Evolutionary conservation across 2,329 filamentous ascomycete genomes (phyloP), one percentile per base, ranked within the genome.

Genomic region (Aspergillus quadricinctus): DNA sequence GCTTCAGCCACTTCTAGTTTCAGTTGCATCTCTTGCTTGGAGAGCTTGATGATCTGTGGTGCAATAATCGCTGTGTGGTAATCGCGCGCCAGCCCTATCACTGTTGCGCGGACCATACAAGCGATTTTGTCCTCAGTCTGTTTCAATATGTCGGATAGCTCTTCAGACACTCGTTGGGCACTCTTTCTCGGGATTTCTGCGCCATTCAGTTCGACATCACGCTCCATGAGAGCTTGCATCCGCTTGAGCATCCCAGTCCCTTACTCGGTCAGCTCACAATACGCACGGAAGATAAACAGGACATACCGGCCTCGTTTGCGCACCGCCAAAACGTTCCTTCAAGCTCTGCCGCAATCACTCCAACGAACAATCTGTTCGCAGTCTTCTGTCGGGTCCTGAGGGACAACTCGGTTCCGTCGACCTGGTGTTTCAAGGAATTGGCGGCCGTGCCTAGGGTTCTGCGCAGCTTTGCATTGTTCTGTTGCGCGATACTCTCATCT

Each of bases 1-100:
- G 52, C 17, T 17, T n/a, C 3, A 1, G 11, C 11, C 5, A 52
- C 21, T n/a, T 48, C 28, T 1, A 25, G 23, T 41, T 50, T 54
- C 10, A 45, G 29, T n/a, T 48, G 8, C 3, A 52, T 25, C 31
- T 56, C 50, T 46, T 54, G 11, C 25, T 57, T 6, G 17, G 49
- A 45, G 27, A 27, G 54, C 17, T 37, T 19, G 2, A 23, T 19
- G 19, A 54, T 40, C 41, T 52, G 23, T 10, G 57, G 45, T 19
- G 29, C 48, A 28, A 62, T 48, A n/a, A 61, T 48, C 19, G 46
- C 57, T 3, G 19, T 31, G 43, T 50, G 46, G 28, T 62, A 62
- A 23, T 55, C 57, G 27, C 37, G 51, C n/a, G 48, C 14, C 17
- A 49, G 23, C 10, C 23, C 28, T 19, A 17, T 29, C 31, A 52